Conservation (phyloP, 345 rosid species). For the Populus deltoides region DNA sequence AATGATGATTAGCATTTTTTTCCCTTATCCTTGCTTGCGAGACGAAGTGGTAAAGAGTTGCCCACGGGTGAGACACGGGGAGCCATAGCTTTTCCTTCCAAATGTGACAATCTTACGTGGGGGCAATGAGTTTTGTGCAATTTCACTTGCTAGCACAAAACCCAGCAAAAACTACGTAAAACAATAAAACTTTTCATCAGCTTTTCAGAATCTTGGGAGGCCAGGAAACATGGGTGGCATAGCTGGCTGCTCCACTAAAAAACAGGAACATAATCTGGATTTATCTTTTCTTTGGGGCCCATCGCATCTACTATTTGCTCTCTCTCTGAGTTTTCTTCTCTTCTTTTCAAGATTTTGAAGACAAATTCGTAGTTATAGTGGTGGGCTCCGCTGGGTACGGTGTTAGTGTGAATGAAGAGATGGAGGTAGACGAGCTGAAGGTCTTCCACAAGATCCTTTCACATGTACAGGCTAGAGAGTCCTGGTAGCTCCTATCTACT, state of each 20-base stretch:
- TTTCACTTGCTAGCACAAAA: conserved; percentile 2
- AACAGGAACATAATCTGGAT: conserved; percentile 23
- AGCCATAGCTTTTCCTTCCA: neutral
- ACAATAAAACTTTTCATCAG: conserved; percentile 11
- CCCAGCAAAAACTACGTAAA: neutral
- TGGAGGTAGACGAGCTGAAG: neutral
- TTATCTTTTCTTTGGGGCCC: conserved; percentile 5
- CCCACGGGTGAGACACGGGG: neutral
- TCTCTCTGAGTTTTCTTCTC: neutral
- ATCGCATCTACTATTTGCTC: neutral
- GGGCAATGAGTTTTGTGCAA: neutral
- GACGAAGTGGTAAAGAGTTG: neutral
- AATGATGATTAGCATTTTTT: neutral
- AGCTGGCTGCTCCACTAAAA: conserved; percentile 36
- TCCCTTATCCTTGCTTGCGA: neutral
- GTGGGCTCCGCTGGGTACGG: conserved; percentile 1
- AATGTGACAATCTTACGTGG: conserved; percentile 5
- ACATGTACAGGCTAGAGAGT: neutral
- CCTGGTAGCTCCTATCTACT: neutral
- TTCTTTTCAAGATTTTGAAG: conserved; percentile 11
- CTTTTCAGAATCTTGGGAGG: conserved; percentile 27
- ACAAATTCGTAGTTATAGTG: conserved; percentile 16
- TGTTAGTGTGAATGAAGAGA: conserved; percentile 8
- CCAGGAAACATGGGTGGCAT: neutral
- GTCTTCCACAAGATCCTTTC: neutral